Conservation (phyloP, 2,329 filamentous ascomycete genomes). For the Madurella fahalii region DNA sequence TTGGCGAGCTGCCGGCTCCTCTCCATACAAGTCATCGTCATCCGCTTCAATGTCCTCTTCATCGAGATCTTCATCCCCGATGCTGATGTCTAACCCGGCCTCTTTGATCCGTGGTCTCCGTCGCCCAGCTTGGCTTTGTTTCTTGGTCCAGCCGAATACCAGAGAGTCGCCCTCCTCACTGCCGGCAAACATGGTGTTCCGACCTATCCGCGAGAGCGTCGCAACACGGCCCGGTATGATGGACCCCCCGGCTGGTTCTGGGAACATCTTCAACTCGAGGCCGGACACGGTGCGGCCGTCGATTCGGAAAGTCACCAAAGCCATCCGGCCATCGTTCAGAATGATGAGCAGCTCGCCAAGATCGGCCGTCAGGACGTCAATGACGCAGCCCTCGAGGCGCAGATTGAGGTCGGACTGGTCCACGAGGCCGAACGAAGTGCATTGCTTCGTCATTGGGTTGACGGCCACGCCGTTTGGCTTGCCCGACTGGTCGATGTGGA, state of each 20-base stretch:
- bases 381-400: conserved; percentile 72
- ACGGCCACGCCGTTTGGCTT: conserved; percentile 90
- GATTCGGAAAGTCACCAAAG: conserved; percentile 74
- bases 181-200: conserved; percentile 73
- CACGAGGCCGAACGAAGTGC: conserved; percentile 76
- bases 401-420: conserved; percentile 81
- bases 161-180: conserved; percentile 80
- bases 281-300: conserved; percentile 91
- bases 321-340: conserved; percentile 69
- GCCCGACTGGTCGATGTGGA: conserved; percentile 93
- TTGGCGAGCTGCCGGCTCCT: conserved; percentile 43
- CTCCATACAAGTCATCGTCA: conserved; percentile 61
- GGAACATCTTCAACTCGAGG: conserved; percentile 65
- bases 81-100: conserved; percentile 50
- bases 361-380: conserved; percentile 72
- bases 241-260: conserved; percentile 57
- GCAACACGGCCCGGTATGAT: conserved; percentile 61
- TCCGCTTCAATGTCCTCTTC: conserved; percentile 37
- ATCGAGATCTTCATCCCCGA: conserved; percentile 53
- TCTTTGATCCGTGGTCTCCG: conserved; percentile 60
- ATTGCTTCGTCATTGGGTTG: conserved; percentile 80
- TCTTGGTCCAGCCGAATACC: conserved; percentile 74
- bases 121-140: conserved; percentile 56
- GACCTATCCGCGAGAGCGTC: conserved; percentile 64
- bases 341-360: conserved; percentile 82